Base-by-base conservation (phyloP, 1,284 basidiomycete genomes). In the Taiwanofungus camphoratus region DNA sequence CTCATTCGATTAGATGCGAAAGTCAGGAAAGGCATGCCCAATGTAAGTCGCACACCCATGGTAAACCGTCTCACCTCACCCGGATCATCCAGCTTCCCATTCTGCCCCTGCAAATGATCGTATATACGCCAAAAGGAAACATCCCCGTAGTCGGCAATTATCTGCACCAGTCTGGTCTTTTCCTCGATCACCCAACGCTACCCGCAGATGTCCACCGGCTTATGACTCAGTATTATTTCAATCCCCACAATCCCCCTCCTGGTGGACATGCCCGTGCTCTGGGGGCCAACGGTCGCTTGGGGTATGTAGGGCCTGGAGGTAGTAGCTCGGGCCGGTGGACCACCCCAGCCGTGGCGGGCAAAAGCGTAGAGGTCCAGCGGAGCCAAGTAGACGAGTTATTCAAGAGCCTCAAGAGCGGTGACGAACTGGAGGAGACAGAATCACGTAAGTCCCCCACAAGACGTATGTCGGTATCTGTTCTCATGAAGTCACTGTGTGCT, bases 321-420 rank as follows among this genome's bases (percentile, higher is more conserved):
- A 69, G 64, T 44, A 64, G 60, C 42, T 53, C 60, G 23, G 63
- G 64, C 30, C 70, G 77, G 47, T 90, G 84, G 84, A 70, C 65
- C 36, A 71, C 77, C 6, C 72, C 77, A 22, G 64, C 68, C 12
- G 77, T 83, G 30, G 70, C 80, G 34, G 80, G 76, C 12, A 92
- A 88, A 66, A 88, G 83, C 50, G 83, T 95, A 8, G 92, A 98
- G 61, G 82, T 96, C 36, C 92, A 96, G 64, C 75, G 92, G 49
- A 86, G 83, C 62, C 95, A 98, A 61, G 87, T 97, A 13, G 93
- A 98, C 52, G 86, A 94, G 53, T 73, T 99, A 6, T 98, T 98
- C 70, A 86, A 88, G 66, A 91, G 76, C 56, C 62, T 99, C 53
- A 83, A 83, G 58, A 82, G 81, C 53, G 93, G 91, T 19, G 90